A percentile compares a stretch with the other conserved stretches of the same genome.
phyloP scores from a whole-genome alignment of 371 early-diverging fungal genomes.

The Syncephalastrum racemosum region DNA sequence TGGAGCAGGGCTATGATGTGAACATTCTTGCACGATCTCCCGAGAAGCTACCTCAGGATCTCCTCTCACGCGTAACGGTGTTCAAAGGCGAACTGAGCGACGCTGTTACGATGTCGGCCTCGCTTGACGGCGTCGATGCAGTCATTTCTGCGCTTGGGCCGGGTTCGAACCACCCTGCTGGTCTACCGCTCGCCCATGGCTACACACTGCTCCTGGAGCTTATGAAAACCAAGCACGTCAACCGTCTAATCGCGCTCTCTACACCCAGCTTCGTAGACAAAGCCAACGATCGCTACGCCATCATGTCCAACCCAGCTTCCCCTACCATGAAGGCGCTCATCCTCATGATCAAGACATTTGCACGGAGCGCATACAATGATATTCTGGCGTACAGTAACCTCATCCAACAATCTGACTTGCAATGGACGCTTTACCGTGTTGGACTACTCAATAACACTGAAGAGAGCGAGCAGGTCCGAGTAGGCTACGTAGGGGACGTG shows the following conservation, averaged over 20 bases:
- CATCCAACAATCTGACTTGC: not conserved
- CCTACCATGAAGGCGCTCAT: no score
- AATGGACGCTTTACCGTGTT: slow-evolving; percentile 5
- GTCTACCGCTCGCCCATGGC: not conserved
- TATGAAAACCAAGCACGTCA: not conserved
- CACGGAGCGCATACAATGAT: not conserved
- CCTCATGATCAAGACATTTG: no score
- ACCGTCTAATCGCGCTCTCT: slow-evolving; percentile 1
- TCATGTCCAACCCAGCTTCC: no score
- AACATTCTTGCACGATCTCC: not conserved
- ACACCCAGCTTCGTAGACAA: slow-evolving; percentile 4
- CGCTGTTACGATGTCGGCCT: not conserved
- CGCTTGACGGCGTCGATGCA: not conserved
- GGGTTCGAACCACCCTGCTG: not conserved
- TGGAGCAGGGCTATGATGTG: not conserved
- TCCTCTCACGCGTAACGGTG: not conserved
- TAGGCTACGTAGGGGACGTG: no score
- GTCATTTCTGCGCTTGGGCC: slow-evolving; percentile 3
- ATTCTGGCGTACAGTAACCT: not conserved
- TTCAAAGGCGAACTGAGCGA: slow-evolving; percentile 2
- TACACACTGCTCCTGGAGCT: not conserved
- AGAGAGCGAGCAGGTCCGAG: no score
- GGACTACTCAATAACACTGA: not conserved
- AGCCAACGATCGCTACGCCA: not conserved
- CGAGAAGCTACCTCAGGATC: not conserved